These are phyloP conservation scores for Penicillium palitans DNA, from an alignment of 2,329 filamentous ascomycete species.

Conservation along the genomic window DNA sequence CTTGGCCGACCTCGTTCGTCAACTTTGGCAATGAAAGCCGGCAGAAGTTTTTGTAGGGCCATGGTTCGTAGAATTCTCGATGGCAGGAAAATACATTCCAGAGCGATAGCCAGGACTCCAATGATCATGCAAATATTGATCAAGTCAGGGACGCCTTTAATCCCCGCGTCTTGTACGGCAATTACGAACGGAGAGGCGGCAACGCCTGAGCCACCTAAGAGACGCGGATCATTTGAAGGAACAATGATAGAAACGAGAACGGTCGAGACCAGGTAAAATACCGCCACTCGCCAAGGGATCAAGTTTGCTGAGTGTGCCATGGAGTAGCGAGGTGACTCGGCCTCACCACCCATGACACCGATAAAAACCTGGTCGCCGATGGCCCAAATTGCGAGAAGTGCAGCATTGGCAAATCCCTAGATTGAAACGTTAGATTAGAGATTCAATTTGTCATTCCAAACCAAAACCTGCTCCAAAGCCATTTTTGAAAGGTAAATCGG, in stretches of 20 bases:
- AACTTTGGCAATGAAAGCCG: too few species aligned
- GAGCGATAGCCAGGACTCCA: too few species aligned
- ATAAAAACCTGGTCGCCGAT: conserved; percentile 37
- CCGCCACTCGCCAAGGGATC: conserved; percentile 33
- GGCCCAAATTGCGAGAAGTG: conserved; percentile 33
- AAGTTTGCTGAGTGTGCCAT: conserved; percentile 32
- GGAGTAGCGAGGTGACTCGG: conserved; percentile 36
- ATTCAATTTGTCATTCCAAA: too few species aligned
- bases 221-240: conserved; percentile 20
- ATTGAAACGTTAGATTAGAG: too few species aligned
- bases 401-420: conserved; percentile 33
- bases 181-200: conserved; percentile 37
- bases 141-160: conserved; percentile 31
- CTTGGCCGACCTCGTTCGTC: too few species aligned
- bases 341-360: conserved; percentile 39
- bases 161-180: conserved; percentile 29
- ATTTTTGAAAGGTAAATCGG: conserved; percentile 37
- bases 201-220: conserved; percentile 30
- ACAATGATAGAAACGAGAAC: conserved; percentile 27
- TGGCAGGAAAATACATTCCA: too few species aligned
- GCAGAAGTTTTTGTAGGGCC: too few species aligned
- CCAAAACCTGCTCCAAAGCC: conserved; percentile 26
- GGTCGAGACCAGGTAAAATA: conserved; percentile 33
- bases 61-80: too few species aligned
- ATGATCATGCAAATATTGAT: conserved; percentile 24